phyloP scores from a whole-genome alignment of 257 asterid species.

The Jasminum sambac region DNA sequence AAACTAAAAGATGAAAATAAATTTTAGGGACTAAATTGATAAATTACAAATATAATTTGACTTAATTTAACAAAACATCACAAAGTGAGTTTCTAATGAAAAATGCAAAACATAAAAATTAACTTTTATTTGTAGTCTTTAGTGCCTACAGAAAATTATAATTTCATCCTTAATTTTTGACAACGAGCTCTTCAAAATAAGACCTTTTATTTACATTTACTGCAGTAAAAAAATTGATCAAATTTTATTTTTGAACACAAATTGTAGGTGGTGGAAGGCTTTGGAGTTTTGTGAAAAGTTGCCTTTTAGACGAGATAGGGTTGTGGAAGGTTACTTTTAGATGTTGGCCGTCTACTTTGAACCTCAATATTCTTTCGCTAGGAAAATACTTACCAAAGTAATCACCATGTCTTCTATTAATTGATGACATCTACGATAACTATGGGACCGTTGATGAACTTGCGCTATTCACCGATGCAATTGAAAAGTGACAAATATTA shows the following conservation, averaged over 20 bases:
- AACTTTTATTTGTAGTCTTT: too few relatives aligned
- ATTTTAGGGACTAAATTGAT: too few relatives aligned
- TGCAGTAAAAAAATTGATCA: neutral
- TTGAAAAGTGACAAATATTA: constrained; percentile 18
- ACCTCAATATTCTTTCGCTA: constrained; percentile 21
- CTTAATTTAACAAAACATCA: too few relatives aligned
- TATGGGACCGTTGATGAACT: constrained; percentile 33
- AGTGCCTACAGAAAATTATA: too few relatives aligned
- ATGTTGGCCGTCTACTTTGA: constrained; percentile 27
- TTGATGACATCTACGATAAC: constrained; percentile 38
- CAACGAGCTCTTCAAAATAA: too few relatives aligned
- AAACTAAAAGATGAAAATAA: too few relatives aligned
- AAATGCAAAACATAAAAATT: too few relatives aligned
- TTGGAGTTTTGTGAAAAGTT: constrained; percentile 21
- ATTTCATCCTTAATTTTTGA: too few relatives aligned
- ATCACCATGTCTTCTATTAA: constrained; percentile 9
- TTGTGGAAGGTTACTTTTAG: constrained; percentile 39
- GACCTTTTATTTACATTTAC: too few relatives aligned
- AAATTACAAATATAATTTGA: too few relatives aligned
- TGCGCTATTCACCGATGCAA: constrained; percentile 25
- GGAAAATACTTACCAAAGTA: constrained; percentile 26
- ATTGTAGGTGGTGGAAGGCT: constrained; percentile 42
- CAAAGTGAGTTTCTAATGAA: too few relatives aligned
- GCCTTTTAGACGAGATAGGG: constrained; percentile 35
- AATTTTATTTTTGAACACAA: neutral